Evolutionary conservation across 169 alveolate species (phyloP), one percentile per base, ranked within the genome.

Genomic region (Plasmodium gonderi): DNA sequence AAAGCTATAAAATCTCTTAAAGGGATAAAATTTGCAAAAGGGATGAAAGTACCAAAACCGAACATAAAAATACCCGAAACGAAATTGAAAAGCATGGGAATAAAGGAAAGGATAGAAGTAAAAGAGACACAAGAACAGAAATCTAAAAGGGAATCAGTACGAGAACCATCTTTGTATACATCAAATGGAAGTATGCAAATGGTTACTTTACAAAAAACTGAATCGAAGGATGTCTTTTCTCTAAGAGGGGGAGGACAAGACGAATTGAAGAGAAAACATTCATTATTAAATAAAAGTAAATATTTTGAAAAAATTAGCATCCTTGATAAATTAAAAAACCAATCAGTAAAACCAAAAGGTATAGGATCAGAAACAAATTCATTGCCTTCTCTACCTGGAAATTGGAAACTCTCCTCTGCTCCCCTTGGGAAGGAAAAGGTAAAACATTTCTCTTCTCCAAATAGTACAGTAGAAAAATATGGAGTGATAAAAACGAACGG

Each of bases 281-380:
- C n/a, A n/a, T n/a, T n/a, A n/a, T 38, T 79, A 65, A 17, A 23
- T 12, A 79, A 51, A 20, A 79, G 38, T 23, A 79, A 79, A 65
- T 79, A 26, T 23, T 17, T 12, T 79, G 76, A 51, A 54, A 79
- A 17, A n/a, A 23, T 31, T 2, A 79, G 42, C 33, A 65, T 51
- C 31, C 51, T 49, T 31, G 51, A 20, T 51, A 54, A 79, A 40
- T 47, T 79, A 40, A 51, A 38, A 31, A 65, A 12, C 11, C 47
- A 38, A 1, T 0, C 54, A 29, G 54, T 36, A 8, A 79, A 17
- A 42, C 3, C 68, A 1, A 79, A 79, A 49, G 67, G 49, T 12
- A 14, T 29, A 29, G 74, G 60, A 11, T 14, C 20, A 38, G 65
- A 5, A 49, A 47, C 6, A 4, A 78, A n/a, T 47, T 67, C 74